Base-by-base conservation (phyloP, 208 protist genomes). In the Lotmaria passim region DNA sequence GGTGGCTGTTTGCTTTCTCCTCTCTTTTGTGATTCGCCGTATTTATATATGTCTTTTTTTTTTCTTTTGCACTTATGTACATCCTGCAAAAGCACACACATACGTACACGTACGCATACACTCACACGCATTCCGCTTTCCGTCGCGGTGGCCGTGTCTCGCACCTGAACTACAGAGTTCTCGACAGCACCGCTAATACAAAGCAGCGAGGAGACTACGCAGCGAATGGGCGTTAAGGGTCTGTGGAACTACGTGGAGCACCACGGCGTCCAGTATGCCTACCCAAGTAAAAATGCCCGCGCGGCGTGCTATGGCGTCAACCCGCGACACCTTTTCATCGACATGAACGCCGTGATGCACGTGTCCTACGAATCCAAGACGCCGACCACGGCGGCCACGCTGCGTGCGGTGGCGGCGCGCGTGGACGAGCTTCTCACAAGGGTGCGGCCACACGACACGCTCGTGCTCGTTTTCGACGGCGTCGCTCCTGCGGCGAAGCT, bases 291-390 rank as follows among this genome's bases (percentile, higher is more conserved):
- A 17, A 70, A 38, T 44, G 56, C 62, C 30, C 51, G 70, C 15
- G 44, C 70, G 26, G 28, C 43, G 21, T 57, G 65, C 39, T 74
- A 82, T 51, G 77, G 75, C 21, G 58, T 88, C 43, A 47, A 59
- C 21, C 77, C 86, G 2, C 47, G 85, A 34, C 86, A 96, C 68
- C 72, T 96, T 26, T 58, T 93, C 15, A 30, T 96, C 14, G 91
- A 96, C 67, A 96, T 96, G 91, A 96, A 96, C 61, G 59, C 75
- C 11, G 41, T 96, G 21, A 26, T 96, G 33, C 91, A 96, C 74
- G 52, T 52, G 19, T 55, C 73, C 26, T 90, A 90, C 69, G 19
- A 34, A 12, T 19, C 56, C 14, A 52, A 48, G 12, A 47, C 28
- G 19, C 74, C 83, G 11, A 83, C 51, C 17, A 85, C 79, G 0